A percentile compares a stretch with the other conserved stretches of the same genome.
Conservation (phyloP, 352 stramenopile genomes). For the Phytophthora macrochlamydospora region DNA sequence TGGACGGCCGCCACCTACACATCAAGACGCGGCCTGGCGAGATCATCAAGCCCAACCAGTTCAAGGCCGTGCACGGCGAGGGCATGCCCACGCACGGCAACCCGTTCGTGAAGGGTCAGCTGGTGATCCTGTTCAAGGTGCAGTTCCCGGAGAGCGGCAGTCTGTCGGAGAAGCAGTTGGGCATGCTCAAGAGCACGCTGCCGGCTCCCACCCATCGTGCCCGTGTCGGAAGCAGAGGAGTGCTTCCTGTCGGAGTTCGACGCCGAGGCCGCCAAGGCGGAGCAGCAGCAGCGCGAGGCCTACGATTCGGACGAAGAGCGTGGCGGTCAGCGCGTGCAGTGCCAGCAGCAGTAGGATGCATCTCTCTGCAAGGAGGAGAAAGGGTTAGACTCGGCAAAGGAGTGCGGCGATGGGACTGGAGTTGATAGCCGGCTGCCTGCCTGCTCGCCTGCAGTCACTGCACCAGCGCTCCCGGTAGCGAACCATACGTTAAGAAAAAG, state of each 20-base stretch:
- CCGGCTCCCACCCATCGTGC: conserved; percentile 54
- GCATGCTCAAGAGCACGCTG: conserved; percentile 68
- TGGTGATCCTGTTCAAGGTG: conserved; percentile 98
- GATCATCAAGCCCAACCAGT: conserved; percentile 93
- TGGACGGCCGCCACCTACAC: conserved; percentile 92
- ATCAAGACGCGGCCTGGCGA: conserved; percentile 93
- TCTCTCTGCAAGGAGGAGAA: conserved; percentile 19
- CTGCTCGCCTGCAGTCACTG: conserved; percentile 12
- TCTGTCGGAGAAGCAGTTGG: conserved; percentile 87
- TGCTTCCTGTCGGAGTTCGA: conserved; percentile 94
- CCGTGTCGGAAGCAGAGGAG: conserved; percentile 67
- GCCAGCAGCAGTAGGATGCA: conserved; percentile 86
- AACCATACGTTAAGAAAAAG: conserved; percentile 40
- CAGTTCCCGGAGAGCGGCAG: conserved; percentile 93
- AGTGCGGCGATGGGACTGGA: conserved; percentile 9
- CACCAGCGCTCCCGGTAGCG: conserved; percentile 24
- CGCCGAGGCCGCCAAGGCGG: conserved; percentile 87
- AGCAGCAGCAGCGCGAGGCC: conserved; percentile 67
- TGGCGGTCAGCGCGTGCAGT: conserved; percentile 88
- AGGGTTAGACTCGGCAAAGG: conserved; percentile 35
- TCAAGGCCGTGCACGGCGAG: conserved; percentile 95
- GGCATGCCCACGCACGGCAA: conserved; percentile 98
- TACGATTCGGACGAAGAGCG: conserved; percentile 95
- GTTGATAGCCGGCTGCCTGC: conserved; percentile 11
- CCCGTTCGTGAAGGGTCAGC: conserved; percentile 97